These are phyloP conservation scores for Fusarium stilboides DNA, from an alignment of 2,329 filamentous ascomycete genomes.

Conservation along the genomic window DNA sequence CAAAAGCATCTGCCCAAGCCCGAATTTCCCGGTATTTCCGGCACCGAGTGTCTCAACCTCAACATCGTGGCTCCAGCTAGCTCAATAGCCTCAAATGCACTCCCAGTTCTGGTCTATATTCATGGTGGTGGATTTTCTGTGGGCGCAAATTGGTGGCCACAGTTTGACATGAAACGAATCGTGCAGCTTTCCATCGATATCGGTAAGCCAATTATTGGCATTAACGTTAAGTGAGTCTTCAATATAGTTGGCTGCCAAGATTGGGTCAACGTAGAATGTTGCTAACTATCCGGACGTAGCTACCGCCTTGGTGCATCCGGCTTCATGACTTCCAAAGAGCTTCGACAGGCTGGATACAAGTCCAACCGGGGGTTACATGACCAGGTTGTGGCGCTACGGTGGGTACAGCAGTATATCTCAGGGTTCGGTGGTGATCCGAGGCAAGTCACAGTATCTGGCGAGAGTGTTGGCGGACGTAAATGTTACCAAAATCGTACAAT, in stretches of 20 bases:
- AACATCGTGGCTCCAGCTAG: slow-evolving; percentile 6
- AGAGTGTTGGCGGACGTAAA: slow-evolving; percentile 33
- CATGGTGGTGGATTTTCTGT: slow-evolving; percentile 30
- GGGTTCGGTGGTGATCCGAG: slow-evolving; percentile 32
- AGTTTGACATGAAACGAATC: slow-evolving; percentile 20
- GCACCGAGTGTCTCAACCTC: slow-evolving; percentile 8
- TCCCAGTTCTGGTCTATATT: slow-evolving; percentile 29
- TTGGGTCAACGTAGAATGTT: too few relatives aligned
- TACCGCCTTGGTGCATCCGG: slow-evolving; percentile 18
- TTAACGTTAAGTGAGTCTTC: slow-evolving; percentile 17
- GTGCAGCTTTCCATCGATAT: slow-evolving; percentile 8
- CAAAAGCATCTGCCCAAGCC: slow-evolving; percentile 17
- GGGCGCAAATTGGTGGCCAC: slow-evolving; percentile 32
- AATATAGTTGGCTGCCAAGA: too few relatives aligned
- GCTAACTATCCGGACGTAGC: not conserved
- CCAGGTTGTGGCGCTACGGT: slow-evolving; percentile 19
- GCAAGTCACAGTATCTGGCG: slow-evolving; percentile 15
- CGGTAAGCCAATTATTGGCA: slow-evolving; percentile 8
- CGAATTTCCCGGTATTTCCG: slow-evolving; percentile 5
- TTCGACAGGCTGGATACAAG: slow-evolving; percentile 12
- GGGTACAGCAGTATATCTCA: slow-evolving; percentile 19
- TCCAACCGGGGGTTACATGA: slow-evolving; percentile 22
- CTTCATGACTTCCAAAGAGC: slow-evolving; percentile 24
- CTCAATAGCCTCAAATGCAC: not conserved
- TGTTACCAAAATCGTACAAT: not conserved